Conservation (phyloP, 2,329 filamentous ascomycete genomes). For the Colletotrichum tropicicola region DNA sequence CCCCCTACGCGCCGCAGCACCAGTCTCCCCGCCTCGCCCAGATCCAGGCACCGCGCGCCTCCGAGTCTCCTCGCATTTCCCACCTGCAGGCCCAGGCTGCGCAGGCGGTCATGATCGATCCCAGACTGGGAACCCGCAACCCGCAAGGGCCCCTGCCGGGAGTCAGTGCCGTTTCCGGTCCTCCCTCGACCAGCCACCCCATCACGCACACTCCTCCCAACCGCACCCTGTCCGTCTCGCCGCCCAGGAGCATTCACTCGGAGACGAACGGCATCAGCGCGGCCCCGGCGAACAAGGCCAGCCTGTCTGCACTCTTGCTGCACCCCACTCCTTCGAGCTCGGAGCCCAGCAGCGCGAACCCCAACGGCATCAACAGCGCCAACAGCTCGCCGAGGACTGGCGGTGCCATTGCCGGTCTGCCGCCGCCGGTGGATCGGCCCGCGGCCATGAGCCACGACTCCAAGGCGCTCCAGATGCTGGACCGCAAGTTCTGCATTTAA, state of each 20-base stretch:
- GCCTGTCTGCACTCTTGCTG: constrained; percentile 58
- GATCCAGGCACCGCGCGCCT: constrained; percentile 25
- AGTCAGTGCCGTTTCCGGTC: constrained; percentile 24
- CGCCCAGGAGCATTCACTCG: constrained; percentile 52
- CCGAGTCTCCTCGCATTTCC: constrained; percentile 54
- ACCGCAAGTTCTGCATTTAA: constrained; percentile 62
- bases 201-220: constrained; percentile 51
- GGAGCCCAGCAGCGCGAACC: constrained; percentile 55
- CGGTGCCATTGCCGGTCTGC: constrained; percentile 59
- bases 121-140: constrained; percentile 46
- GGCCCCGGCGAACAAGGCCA: constrained; percentile 49
- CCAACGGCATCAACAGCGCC: constrained; percentile 50
- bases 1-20: constrained; percentile 42
- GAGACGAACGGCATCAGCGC: constrained; percentile 36
- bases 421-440: constrained; percentile 59
- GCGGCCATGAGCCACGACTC: constrained; percentile 69
- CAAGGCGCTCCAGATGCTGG: constrained; percentile 71
- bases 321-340: constrained; percentile 58
- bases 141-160: constrained; percentile 53
- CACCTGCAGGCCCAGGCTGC: constrained; percentile 53
- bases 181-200: constrained; percentile 44
- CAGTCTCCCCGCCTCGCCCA: constrained; percentile 41
- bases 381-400: constrained; percentile 57
- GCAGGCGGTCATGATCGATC: constrained; percentile 51
- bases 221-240: constrained; percentile 57